Evolutionary conservation across 768 basidiomycete species (phyloP).

Genomic region (Nevesoporus exiguus): DNA sequence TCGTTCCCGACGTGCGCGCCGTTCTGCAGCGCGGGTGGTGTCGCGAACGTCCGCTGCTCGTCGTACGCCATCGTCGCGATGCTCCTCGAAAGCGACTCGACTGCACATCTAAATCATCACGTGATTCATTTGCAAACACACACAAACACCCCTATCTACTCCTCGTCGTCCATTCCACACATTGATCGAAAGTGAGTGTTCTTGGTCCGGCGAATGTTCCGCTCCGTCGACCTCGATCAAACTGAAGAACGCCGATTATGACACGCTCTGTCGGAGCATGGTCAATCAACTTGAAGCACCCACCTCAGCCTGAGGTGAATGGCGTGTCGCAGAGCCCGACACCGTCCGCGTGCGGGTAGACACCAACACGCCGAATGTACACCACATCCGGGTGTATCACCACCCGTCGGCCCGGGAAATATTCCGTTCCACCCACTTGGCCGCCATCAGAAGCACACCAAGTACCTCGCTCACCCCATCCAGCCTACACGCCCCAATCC

Average conservation of each 20-base stretch:
- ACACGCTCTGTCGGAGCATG: not conserved
- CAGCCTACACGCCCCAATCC: conserved; percentile 85
- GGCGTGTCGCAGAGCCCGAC: conserved; percentile 89
- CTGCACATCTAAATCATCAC: conserved; percentile 10
- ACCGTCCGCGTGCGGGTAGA: conserved; percentile 92
- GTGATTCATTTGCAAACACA: conserved; percentile 17
- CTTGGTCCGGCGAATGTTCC: too few species aligned
- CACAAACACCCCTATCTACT: conserved; percentile 24
- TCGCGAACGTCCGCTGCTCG: conserved; percentile 14
- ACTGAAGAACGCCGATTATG: conserved; percentile 35
- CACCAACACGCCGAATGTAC: conserved; percentile 76
- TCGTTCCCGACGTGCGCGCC: conserved; percentile 15
- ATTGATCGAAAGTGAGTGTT: conserved; percentile 75
- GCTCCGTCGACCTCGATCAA: conserved; percentile 90
- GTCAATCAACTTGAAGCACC: conserved; percentile 13
- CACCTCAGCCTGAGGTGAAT: conserved; percentile 80
- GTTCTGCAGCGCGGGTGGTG: conserved; percentile 9
- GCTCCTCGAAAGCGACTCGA: conserved; percentile 7
- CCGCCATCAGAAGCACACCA: conserved; percentile 84
- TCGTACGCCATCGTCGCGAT: conserved; percentile 22
- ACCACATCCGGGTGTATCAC: not conserved
- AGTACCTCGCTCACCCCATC: conserved; percentile 91
- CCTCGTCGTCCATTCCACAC: conserved; percentile 70
- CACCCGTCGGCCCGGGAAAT: not conserved
- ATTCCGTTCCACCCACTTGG: conserved; percentile 52